Conservation (phyloP, 208 protist genomes). For the Wallacemonas sp. region DNA sequence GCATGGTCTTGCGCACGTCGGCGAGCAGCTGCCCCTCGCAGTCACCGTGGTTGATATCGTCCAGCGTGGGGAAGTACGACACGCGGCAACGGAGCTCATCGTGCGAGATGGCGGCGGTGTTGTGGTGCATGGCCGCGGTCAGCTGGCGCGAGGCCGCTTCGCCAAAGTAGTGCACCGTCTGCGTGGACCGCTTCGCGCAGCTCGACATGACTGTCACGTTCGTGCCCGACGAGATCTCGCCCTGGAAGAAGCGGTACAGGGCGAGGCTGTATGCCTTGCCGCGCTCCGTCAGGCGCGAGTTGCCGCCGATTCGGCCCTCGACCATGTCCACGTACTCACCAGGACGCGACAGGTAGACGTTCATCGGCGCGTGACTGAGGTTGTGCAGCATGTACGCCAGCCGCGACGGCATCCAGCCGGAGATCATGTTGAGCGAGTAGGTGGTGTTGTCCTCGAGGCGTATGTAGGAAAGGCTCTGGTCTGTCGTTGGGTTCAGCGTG, state of each 20-base stretch:
- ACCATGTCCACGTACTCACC: constrained; percentile 88
- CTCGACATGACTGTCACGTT: constrained; percentile 81
- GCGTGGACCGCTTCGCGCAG: constrained; percentile 77
- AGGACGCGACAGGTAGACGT: constrained; percentile 81
- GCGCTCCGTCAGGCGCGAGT: constrained; percentile 77
- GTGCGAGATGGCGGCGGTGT: neutral
- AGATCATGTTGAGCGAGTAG: constrained; percentile 87
- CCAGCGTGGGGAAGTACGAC: constrained; percentile 82
- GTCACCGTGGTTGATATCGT: constrained; percentile 89
- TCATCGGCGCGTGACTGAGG: constrained; percentile 64
- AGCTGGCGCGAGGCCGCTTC: constrained; percentile 46
- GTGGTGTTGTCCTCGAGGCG: constrained; percentile 68
- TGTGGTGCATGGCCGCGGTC: constrained; percentile 8
- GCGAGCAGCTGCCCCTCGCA: constrained; percentile 79
- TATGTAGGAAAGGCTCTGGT: constrained; percentile 85
- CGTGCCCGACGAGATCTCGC: constrained; percentile 34
- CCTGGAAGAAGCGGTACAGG: constrained; percentile 70
- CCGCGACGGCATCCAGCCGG: constrained; percentile 84
- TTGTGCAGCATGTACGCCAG: constrained; percentile 91
- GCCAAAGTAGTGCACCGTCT: constrained; percentile 82
- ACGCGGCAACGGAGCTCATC: constrained; percentile 65
- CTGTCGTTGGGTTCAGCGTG: constrained; percentile 65
- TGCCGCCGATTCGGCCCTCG: constrained; percentile 74
- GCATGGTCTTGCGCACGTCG: constrained; percentile 78
- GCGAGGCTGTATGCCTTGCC: constrained; percentile 75